Percentiles rank a stretch among this genome's conserved stretches.
Conservation (phyloP, 768 basidiomycete species). For the Pholiota microspora region DNA sequence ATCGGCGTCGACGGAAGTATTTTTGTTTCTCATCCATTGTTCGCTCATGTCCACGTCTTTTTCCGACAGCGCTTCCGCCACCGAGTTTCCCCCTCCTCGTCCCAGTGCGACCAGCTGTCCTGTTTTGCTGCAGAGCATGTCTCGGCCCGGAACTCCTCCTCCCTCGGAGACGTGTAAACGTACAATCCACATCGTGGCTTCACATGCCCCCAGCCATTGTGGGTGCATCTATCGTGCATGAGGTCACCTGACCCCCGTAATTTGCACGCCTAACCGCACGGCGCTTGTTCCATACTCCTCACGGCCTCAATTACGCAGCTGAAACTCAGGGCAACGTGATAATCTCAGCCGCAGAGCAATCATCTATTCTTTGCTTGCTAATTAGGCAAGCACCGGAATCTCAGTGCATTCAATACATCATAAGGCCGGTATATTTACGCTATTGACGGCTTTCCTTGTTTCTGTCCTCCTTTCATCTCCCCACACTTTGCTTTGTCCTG, state of each 20-base stretch:
- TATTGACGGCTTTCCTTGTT: not conserved
- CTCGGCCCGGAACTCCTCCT: not conserved
- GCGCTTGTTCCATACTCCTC: conserved; percentile 3
- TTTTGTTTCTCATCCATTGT: not conserved
- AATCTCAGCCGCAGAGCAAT: conserved; percentile 4
- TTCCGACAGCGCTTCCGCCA: not conserved
- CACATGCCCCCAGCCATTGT: not conserved
- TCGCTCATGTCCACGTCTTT: not conserved
- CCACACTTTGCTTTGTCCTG: not conserved
- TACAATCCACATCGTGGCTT: conserved; percentile 7
- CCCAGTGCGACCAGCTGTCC: not conserved
- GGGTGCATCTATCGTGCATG: conserved; percentile 2
- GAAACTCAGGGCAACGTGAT: conserved; percentile 7
- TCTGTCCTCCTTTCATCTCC: not conserved
- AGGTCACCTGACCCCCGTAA: conserved; percentile 10
- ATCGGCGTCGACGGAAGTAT: not conserved
- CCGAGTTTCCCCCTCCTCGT: too few relatives aligned
- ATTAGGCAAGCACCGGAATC: conserved; percentile 3
- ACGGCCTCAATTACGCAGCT: conserved; percentile 6
- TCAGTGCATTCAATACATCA: not conserved
- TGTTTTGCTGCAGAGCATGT: not conserved
- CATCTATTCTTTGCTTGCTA: not conserved
- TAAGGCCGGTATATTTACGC: conserved; percentile 6
- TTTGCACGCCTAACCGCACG: not conserved
- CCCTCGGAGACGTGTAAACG: conserved; percentile 16